Evolutionary conservation across 768 basidiomycete genomes (phyloP), one percentile per base, ranked within the genome.

Genomic region (Macrolepiota albuminosa): DNA sequence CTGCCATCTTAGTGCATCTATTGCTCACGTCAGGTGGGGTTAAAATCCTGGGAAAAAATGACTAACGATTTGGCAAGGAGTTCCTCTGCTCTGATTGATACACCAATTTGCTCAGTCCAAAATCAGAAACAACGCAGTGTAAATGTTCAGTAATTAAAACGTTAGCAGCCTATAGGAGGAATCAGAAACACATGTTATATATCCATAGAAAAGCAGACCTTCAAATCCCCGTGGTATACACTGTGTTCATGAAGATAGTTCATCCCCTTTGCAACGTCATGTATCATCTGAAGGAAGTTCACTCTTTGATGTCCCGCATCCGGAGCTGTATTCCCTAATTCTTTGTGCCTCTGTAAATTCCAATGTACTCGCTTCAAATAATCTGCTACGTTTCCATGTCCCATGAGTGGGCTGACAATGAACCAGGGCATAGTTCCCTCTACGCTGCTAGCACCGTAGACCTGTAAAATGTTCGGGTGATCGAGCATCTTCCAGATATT

Each of bases 251-350:
- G 91, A 59, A 94, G 71, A 69, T 93, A 92, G 51, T 82, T 79
- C 90, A 94, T 91, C 7, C 91, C 91, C 62, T 81, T 78, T 18
- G 88, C 85, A 61, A 92, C 83, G 69, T 92, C 85, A 57, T 84
- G 78, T 66, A 92, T 81, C 72, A 85, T 84, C 62, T 77, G 77
- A 68, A 87, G 74, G 45, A 80, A 70, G 61, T 87, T 81, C 24
- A 62, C 54, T 24, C 37, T 50, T 2, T 11, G 39, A 16, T 29
- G 18, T 72, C 70, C 36, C 6, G 8, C 33, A 4, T 47, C 16
- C 16, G 26, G 26, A 40, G 18, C 24, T 9, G 10, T 14, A 13
- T 36, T 50, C 4, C 31, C 42, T 29, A 48, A 47, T 34, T 61
- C 59, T 24, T 39, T 54, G 42, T 53, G 50, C 24, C 55, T 55